Conservation (phyloP, 225 moss, liverwort and hornwort species). For the Bryoerythrophyllum caledonicum region DNA sequence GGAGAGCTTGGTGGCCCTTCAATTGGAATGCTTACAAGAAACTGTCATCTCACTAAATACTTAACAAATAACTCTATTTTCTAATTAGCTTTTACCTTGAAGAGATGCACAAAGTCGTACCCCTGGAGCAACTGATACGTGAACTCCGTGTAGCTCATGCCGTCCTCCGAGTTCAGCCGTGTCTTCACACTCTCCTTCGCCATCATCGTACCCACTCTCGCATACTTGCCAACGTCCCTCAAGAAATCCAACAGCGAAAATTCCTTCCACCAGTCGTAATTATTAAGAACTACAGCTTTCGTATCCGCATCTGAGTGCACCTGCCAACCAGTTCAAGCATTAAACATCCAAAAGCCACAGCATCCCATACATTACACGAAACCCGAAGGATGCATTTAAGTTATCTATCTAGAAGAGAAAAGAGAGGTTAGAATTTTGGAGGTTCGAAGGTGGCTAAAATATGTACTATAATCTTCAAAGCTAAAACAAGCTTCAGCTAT, state of each 20-base stretch:
- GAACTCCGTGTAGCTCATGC: slow-evolving; percentile 98
- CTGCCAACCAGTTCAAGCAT: slow-evolving; percentile 17
- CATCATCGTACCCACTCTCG: slow-evolving; percentile 96
- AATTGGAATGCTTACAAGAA: too few species aligned
- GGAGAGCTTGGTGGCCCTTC: too few species aligned
- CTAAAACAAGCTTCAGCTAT: too few species aligned
- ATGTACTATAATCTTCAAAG: too few species aligned
- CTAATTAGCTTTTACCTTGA: slow-evolving; percentile 34
- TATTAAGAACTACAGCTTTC: slow-evolving; percentile 67
- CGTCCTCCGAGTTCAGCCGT: slow-evolving; percentile 89
- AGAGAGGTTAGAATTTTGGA: too few species aligned
- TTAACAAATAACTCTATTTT: too few species aligned
- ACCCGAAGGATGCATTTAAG: not conserved
- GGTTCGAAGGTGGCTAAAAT: too few species aligned
- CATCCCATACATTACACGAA: not conserved
- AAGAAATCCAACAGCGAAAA: slow-evolving; percentile 77
- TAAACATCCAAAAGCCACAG: not conserved
- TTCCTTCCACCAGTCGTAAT: slow-evolving; percentile 95
- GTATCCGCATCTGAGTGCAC: slow-evolving; percentile 37
- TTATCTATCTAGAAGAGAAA: too few species aligned
- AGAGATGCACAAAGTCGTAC: slow-evolving; percentile 90
- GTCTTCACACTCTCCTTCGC: slow-evolving; percentile 96
- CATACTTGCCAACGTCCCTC: slow-evolving; percentile 87
- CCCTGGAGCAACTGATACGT: slow-evolving; percentile 96
- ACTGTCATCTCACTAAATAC: too few species aligned